Evolutionary conservation across 2,329 filamentous ascomycete species (phyloP).

Genomic region (Amesomyces nigricolor): DNA sequence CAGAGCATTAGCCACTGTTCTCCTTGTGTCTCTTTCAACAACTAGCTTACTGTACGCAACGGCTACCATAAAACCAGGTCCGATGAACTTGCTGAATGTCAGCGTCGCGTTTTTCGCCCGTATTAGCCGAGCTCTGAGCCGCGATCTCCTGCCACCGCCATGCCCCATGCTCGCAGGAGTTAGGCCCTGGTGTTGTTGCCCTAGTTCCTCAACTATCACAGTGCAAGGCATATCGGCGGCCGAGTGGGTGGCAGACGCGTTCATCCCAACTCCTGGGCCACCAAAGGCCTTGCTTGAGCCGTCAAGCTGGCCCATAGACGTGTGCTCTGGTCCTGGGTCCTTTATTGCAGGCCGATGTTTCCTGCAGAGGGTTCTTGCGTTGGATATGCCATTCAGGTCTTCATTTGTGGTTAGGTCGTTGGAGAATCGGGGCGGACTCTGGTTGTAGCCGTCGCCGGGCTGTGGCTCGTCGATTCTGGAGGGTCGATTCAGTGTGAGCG

Average conservation of each 20-base stretch:
- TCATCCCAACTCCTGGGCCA: not conserved
- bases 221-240: not conserved
- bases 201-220: not conserved
- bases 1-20: not conserved
- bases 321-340: not conserved
- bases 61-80: conserved; percentile 61
- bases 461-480: conserved; percentile 34
- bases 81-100: conserved; percentile 54
- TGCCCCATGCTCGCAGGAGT: not conserved
- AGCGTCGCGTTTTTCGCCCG: conserved; percentile 30
- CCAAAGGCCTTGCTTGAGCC: not conserved
- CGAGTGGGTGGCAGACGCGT: not conserved
- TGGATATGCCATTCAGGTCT: conserved; percentile 50
- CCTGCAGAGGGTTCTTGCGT: conserved; percentile 29
- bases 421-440: conserved; percentile 48
- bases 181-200: not conserved
- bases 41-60: conserved; percentile 49
- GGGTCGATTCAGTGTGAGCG: conserved; percentile 11
- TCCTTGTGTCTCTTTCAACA: not conserved
- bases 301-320: not conserved
- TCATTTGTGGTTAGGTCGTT: conserved; percentile 53
- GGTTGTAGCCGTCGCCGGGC: conserved; percentile 44
- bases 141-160: not conserved
- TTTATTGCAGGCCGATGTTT: not conserved
- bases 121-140: not conserved